Percentiles rank a stretch among this genome's conserved stretches.
These are phyloP conservation scores for Pseudevernia furfuracea DNA, from an alignment of 495 filamentous ascomycete genomes.

Conservation along the genomic window DNA sequence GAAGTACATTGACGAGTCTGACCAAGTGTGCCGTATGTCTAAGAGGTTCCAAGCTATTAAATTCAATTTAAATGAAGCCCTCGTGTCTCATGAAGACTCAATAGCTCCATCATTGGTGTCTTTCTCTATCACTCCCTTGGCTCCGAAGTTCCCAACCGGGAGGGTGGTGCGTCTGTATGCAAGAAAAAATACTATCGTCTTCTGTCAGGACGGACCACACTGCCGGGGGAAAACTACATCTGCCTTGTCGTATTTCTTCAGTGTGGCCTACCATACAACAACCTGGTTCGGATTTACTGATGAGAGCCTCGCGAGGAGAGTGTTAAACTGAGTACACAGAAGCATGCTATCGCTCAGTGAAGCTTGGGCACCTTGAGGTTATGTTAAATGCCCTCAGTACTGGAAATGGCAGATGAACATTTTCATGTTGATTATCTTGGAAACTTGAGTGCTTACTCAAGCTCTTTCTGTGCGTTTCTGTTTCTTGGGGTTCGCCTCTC, in stretches of 20 bases:
- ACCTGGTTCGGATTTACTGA: not conserved
- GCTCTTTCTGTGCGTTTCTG: not conserved
- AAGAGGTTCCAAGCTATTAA: too few relatives aligned
- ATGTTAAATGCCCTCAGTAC: not conserved
- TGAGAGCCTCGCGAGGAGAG: not conserved
- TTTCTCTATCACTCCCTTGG: too few relatives aligned
- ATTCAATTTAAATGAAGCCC: too few relatives aligned
- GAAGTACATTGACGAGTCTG: too few relatives aligned
- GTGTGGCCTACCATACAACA: not conserved
- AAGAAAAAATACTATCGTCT: not conserved
- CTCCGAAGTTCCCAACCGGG: too few relatives aligned
- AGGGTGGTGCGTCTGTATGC: not conserved
- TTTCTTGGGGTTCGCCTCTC: not conserved
- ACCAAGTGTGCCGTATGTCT: too few relatives aligned
- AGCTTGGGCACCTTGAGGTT: not conserved
- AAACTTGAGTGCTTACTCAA: not conserved
- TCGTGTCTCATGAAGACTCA: too few relatives aligned
- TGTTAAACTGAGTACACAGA: not conserved
- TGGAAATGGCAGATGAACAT: not conserved
- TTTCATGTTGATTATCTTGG: not conserved
- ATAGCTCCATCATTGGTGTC: too few relatives aligned
- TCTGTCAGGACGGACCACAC: not conserved
- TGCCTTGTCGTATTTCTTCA: not conserved
- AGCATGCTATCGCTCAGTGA: not conserved
- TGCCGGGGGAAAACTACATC: not conserved